Evolutionary conservation across 148 eudicot species (phyloP).

Genomic region (Vaccinium myrtillus): DNA sequence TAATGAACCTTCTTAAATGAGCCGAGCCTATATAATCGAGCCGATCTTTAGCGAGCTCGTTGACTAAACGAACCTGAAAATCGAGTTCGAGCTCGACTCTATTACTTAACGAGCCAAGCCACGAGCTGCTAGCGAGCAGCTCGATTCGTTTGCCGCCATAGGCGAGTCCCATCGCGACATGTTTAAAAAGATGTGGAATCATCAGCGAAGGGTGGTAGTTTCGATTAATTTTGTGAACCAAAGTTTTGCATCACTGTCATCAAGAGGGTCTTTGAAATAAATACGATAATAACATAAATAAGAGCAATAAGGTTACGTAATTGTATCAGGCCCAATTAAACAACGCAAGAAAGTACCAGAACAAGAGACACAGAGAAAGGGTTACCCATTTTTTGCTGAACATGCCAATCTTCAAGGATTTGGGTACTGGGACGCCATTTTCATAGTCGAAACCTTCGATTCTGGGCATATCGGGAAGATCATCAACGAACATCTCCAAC

Average conservation of each 20-base stretch:
- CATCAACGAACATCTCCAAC: constrained; percentile 72
- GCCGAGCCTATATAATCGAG: too few species aligned
- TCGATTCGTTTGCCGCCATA: too few species aligned
- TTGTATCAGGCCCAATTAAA: too few species aligned
- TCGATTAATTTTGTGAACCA: neutral
- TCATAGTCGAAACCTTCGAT: constrained; percentile 39
- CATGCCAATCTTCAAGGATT: constrained; percentile 60
- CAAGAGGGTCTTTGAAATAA: neutral
- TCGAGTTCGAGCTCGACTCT: too few species aligned
- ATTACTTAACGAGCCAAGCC: too few species aligned
- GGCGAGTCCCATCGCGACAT: too few species aligned
- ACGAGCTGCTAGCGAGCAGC: too few species aligned
- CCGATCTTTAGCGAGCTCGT: too few species aligned
- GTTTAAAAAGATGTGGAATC: too few species aligned
- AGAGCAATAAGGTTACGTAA: neutral
- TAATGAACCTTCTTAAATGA: too few species aligned
- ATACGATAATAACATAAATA: neutral
- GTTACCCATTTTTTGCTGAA: constrained; percentile 66
- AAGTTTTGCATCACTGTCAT: neutral
- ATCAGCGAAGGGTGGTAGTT: neutral
- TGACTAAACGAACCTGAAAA: too few species aligned
- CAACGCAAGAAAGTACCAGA: neutral
- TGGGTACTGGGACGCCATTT: constrained; percentile 36
- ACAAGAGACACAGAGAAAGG: neutral
- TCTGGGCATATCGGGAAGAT: constrained; percentile 61